Conservation (phyloP, 805 yeast species). For the Saccharomyces eubayanus region DNA sequence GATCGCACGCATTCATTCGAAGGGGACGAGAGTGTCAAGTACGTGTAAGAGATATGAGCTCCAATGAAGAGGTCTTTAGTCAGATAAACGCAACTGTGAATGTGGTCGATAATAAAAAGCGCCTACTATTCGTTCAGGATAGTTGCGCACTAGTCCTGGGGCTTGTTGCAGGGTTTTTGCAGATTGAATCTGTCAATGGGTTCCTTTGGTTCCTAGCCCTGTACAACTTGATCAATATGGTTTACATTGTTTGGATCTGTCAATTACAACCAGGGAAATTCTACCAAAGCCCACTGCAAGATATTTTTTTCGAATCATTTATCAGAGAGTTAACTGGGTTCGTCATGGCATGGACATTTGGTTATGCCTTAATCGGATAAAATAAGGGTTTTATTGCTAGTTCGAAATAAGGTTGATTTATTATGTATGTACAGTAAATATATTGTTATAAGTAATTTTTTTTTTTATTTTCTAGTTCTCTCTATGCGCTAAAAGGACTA, state of each 20-base stretch:
- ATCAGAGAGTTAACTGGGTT: slow-evolving; percentile 44
- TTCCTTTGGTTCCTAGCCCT: slow-evolving; percentile 36
- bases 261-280: slow-evolving; percentile 31
- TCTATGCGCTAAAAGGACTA: neutral
- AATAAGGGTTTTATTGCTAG: neutral
- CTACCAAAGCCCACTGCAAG: slow-evolving; percentile 34
- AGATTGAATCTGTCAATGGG: slow-evolving; percentile 43
- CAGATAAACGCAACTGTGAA: slow-evolving; percentile 13
- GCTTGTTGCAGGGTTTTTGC: slow-evolving; percentile 46
- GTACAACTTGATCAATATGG: slow-evolving; percentile 28
- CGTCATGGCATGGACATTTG: slow-evolving; percentile 52
- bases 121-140: slow-evolving; percentile 34
- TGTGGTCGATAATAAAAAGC: slow-evolving; percentile 19
- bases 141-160: slow-evolving; percentile 45
- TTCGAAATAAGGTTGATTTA: neutral
- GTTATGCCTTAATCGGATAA: slow-evolving; percentile 39
- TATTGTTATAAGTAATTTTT: neutral
- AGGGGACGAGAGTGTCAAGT: neutral
- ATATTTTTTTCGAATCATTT: slow-evolving; percentile 37
- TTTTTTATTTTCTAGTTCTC: neutral
- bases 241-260: slow-evolving; percentile 32
- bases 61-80: slow-evolving; percentile 6
- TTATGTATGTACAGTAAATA: slow-evolving; percentile 2
- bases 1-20: neutral
- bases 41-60: neutral